phyloP scores from a whole-genome alignment of 306 rosid genomes.

The Nissolia schottii region DNA sequence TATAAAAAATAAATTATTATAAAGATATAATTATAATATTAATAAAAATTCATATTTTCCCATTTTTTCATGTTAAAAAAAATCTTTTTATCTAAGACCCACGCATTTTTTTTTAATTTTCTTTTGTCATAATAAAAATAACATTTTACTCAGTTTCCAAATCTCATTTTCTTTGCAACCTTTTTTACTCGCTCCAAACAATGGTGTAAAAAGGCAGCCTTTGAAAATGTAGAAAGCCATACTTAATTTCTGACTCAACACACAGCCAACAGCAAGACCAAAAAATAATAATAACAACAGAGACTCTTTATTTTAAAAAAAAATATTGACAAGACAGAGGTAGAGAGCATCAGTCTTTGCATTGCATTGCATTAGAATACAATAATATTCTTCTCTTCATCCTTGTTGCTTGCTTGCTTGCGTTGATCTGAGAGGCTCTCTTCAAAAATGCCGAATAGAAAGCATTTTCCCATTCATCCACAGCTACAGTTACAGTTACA shows the following conservation, averaged over 20 bases:
- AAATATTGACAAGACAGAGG: not conserved
- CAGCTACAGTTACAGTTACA: not conserved
- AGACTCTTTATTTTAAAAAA: not conserved
- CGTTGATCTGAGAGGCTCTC: not conserved
- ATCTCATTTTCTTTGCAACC: no score
- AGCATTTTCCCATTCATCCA: no score
- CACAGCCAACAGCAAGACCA: not conserved
- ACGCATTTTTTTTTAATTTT: no score
- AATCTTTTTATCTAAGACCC: no score
- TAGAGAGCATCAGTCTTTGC: not conserved
- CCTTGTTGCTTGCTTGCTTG: not conserved
- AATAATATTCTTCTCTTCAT: not conserved
- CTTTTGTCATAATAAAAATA: no score
- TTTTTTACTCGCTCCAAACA: no score
- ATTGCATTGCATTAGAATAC: not conserved
- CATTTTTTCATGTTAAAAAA: no score
- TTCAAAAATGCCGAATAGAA: slow-evolving; percentile 34
- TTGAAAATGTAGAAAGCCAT: not conserved
- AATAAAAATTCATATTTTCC: no score
- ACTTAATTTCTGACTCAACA: not conserved
- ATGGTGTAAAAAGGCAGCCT: not conserved
- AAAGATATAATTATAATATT: no score
- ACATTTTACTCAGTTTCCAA: no score
- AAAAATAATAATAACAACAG: not conserved
- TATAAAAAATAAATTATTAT: no score